Evolutionary conservation across 2,329 filamentous ascomycete species (phyloP), one percentile per base, ranked within the genome.

Genomic region (Cladosporium sp.): DNA sequence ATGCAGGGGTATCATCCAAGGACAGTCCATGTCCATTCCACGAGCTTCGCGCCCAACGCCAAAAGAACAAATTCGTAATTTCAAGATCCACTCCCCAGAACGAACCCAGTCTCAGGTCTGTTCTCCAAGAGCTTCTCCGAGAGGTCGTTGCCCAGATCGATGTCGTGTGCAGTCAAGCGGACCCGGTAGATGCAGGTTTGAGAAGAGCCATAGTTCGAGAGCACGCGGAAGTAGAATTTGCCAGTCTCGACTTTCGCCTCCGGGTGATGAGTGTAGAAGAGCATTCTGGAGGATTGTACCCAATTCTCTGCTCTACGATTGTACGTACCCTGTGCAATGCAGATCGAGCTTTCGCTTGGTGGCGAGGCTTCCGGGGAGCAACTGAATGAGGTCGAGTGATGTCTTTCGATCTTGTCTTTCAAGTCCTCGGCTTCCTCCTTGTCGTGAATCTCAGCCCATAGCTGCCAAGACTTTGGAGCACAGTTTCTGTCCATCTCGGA

Each of bases 181-280:
- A 83, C 68, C 14, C 82, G 77, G 68, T 84, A 84, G 38, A 83
- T 61, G 68, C 82, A 84, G 14, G 82, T 83, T 68, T 78, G 77
- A 26, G 78, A 73, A 1, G 73, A 73, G 41, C 81, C 82, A 78
- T 79, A 83, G 67, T 82, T 84, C 60, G 71, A 74, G 12, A 71
- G 70, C 4, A 81, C 79, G 15, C 80, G 74, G 36, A 83, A 69
- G 38, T 81, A 73, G 26, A 78, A 72, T 57, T 75, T 76, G 36
- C 8, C 38, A 30, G 57, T 26, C 21, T 21, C 57, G n/a, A 59
- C 6, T 12, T 8, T n/a, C 15, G 57, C 32, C n/a, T 44, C 24
- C 12, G 47, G 12, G 24, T 73, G 70, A 18, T 66, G 54, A 15
- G 72, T 66, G 41, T 64, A 51, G n/a, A 72, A 74, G 34, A 74